A percentile compares a stretch with the other conserved stretches of the same genome.
These are phyloP conservation scores for Lipomyces sp. DNA, from an alignment of 805 yeast species.

Conservation along the genomic window DNA sequence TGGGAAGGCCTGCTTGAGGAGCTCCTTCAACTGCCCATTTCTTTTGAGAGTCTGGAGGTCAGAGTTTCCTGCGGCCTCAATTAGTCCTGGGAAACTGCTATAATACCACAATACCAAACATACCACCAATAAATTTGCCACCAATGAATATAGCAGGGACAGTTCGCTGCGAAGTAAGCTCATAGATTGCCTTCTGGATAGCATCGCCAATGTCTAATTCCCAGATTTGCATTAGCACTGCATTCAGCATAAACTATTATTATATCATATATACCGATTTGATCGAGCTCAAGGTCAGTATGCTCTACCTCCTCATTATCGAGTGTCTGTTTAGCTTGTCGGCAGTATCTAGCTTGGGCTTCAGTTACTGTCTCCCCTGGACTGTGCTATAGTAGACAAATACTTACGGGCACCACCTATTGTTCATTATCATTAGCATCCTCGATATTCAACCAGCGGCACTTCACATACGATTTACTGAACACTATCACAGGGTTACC, in stretches of 20 bases:
- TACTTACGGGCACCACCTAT: constrained; percentile 36
- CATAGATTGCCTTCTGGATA: constrained; percentile 75
- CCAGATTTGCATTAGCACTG: neutral
- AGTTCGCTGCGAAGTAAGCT: constrained; percentile 86
- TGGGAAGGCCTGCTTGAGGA: constrained; percentile 40
- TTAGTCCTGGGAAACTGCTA: neutral
- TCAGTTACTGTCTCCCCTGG: constrained; percentile 27
- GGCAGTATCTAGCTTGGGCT: constrained; percentile 46
- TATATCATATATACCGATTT: constrained; percentile 23
- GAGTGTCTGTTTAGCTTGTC: constrained; percentile 53
- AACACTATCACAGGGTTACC: constrained; percentile 76
- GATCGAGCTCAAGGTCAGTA: constrained; percentile 47
- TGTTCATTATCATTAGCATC: constrained; percentile 28
- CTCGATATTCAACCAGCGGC: constrained; percentile 19
- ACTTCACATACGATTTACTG: constrained; percentile 71
- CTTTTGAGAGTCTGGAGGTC: constrained; percentile 76
- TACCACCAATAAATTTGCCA: constrained; percentile 93
- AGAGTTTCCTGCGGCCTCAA: constrained; percentile 54
- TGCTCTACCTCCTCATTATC: constrained; percentile 50
- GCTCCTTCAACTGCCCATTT: constrained; percentile 59
- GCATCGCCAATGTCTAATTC: constrained; percentile 68
- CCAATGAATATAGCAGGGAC: constrained; percentile 91
- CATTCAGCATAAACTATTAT: constrained; percentile 9
- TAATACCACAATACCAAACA: neutral
- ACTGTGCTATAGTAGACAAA: neutral